Conservation (phyloP, 352 stramenopile species). For the Thraustochytrium sp. region DNA sequence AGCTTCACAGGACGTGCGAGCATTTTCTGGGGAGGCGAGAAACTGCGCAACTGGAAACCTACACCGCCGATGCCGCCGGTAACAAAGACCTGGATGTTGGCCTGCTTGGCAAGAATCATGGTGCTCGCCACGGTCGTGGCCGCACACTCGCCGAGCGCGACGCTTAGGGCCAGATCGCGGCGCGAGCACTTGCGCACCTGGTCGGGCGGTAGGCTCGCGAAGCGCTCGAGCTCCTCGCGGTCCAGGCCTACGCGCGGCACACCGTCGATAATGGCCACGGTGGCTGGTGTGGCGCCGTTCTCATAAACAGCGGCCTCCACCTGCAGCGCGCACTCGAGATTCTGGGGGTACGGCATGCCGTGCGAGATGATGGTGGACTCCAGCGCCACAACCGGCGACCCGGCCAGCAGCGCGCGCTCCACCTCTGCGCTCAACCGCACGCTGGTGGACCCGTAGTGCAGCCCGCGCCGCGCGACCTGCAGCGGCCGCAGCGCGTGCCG, state of each 20-base stretch:
- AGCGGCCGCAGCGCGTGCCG: no score
- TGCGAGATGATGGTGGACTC: slow-evolving; percentile 99
- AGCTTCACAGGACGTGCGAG: no score
- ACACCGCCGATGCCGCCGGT: slow-evolving; percentile 93
- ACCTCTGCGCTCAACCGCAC: slow-evolving; percentile 45
- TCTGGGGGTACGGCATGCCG: slow-evolving; percentile 96
- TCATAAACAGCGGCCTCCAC: slow-evolving; percentile 81
- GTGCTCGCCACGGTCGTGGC: slow-evolving; percentile 94
- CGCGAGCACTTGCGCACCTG: slow-evolving; percentile 70
- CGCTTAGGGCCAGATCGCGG: slow-evolving; percentile 56
- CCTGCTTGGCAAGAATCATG: slow-evolving; percentile 87
- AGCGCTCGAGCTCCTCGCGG: slow-evolving; percentile 66
- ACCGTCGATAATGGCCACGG: slow-evolving; percentile 92
- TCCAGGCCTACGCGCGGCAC: slow-evolving; percentile 65
- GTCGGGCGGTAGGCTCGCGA: slow-evolving; percentile 54
- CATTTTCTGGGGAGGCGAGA: no score
- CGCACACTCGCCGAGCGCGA: slow-evolving; percentile 54
- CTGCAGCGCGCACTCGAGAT: slow-evolving; percentile 80
- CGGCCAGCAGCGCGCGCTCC: slow-evolving; percentile 45
- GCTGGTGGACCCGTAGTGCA: no score
- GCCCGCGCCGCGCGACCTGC: no score
- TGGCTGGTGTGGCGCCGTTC: slow-evolving; percentile 80
- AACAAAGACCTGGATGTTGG: slow-evolving; percentile 92
- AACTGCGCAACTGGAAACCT: slow-evolving; percentile 8
- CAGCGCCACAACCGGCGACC: slow-evolving; percentile 79